Evolutionary conservation across 1,139 yeast genomes (phyloP).

Genomic region (Dujonia santamariae): DNA sequence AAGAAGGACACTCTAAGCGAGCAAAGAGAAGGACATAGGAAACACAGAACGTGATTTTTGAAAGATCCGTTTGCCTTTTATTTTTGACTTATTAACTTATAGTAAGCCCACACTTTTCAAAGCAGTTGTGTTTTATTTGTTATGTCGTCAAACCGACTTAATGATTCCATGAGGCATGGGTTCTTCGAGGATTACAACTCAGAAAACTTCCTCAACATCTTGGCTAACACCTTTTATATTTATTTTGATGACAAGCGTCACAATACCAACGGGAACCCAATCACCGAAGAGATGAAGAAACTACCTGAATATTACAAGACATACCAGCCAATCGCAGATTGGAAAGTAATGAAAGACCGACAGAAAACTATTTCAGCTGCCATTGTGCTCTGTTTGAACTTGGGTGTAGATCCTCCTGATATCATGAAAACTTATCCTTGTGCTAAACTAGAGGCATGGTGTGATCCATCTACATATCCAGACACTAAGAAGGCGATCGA

Average conservation of each 20-base stretch:
- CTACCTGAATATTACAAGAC: slow-evolving; percentile 42
- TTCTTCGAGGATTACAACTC: slow-evolving; percentile 65
- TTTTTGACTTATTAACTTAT: too few species aligned
- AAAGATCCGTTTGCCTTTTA: too few species aligned
- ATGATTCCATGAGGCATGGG: slow-evolving; percentile 71
- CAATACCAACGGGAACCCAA: slow-evolving; percentile 84
- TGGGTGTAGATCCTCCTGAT: slow-evolving; percentile 98
- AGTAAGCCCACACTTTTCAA: too few species aligned
- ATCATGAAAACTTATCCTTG: slow-evolving; percentile 91
- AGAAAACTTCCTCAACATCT: slow-evolving; percentile 62
- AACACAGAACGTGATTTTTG: too few species aligned
- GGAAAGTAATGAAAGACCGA: slow-evolving; percentile 89
- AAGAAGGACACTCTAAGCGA: too few species aligned
- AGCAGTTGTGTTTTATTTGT: too few species aligned
- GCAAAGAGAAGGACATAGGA: too few species aligned
- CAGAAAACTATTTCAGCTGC: slow-evolving; percentile 97
- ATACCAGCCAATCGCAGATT: slow-evolving; percentile 75
- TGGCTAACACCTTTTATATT: slow-evolving; percentile 72
- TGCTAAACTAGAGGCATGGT: slow-evolving; percentile 91
- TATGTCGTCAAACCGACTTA: too few species aligned
- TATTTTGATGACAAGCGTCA: slow-evolving; percentile 90
- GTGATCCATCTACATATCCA: slow-evolving; percentile 79
- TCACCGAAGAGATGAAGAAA: slow-evolving; percentile 51
- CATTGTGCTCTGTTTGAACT: slow-evolving; percentile 78
- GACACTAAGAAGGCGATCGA: slow-evolving; percentile 93